Evolutionary conservation across 176 grass and related monocot genomes (phyloP).

Genomic region (Cenchrus americanus): DNA sequence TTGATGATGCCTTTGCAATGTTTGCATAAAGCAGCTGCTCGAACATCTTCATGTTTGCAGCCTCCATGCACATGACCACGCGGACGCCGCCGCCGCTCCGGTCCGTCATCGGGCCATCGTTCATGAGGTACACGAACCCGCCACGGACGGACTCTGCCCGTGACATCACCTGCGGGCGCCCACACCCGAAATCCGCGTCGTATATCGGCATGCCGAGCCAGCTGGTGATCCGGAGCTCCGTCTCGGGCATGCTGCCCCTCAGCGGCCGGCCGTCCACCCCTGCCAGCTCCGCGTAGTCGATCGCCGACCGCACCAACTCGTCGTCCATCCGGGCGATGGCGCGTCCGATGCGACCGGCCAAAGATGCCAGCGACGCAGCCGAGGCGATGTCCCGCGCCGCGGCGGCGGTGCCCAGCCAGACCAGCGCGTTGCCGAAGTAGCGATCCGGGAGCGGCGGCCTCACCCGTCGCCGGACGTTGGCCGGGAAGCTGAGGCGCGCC

Average conservation of each 20-base stretch:
- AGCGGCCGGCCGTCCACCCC: not conserved
- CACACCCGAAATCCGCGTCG: constrained; percentile 54
- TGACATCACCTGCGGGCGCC: constrained; percentile 38
- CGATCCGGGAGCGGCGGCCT: constrained; percentile 29
- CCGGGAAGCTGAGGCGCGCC: constrained; percentile 32
- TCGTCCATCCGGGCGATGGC: constrained; percentile 25
- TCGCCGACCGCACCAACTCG: constrained; percentile 36
- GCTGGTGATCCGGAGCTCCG: constrained; percentile 35
- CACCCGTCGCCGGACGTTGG: constrained; percentile 30
- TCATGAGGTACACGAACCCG: constrained; percentile 31
- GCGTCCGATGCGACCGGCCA: constrained; percentile 7
- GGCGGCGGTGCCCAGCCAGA: constrained; percentile 21
- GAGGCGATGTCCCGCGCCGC: constrained; percentile 15
- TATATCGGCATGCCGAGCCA: constrained; percentile 52
- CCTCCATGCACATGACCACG: constrained; percentile 4
- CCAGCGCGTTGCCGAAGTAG: constrained; percentile 50
- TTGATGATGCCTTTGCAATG: not conserved
- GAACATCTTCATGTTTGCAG: not conserved
- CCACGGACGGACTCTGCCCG: constrained; percentile 12
- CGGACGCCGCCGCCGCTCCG: not conserved
- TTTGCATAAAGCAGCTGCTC: not conserved
- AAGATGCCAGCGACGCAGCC: constrained; percentile 23
- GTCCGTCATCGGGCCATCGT: not conserved
- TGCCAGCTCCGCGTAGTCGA: constrained; percentile 45
- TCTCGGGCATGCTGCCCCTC: constrained; percentile 16